Conservation (phyloP, 2,329 filamentous ascomycete species). For the Hypoxylon sp. region DNA sequence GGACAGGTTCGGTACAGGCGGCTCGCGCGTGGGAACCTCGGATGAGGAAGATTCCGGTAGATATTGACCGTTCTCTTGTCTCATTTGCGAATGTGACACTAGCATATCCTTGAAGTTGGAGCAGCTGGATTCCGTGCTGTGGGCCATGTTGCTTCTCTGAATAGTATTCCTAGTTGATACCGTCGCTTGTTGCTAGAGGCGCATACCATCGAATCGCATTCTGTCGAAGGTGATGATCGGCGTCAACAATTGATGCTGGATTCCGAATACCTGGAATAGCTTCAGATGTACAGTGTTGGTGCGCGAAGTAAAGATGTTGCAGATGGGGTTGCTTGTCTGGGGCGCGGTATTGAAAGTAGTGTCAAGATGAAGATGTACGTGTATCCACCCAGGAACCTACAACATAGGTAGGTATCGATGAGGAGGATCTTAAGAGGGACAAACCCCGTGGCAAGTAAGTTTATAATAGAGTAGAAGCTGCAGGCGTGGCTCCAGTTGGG, state of each 20-base stretch:
- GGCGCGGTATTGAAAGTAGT: conserved; percentile 2
- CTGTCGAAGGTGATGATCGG: conserved; percentile 21
- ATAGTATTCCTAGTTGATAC: conserved; percentile 18
- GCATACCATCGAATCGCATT: conserved; percentile 36
- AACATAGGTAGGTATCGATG: conserved; percentile 6
- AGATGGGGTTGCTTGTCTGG: conserved; percentile 19
- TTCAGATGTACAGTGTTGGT: background rate
- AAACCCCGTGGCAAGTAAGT: background rate
- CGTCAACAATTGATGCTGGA: conserved; percentile 15
- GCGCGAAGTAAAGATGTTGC: conserved; percentile 16
- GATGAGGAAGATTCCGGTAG: conserved; percentile 37
- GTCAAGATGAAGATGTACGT: background rate
- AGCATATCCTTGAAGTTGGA: conserved; percentile 35
- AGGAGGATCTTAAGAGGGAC: background rate
- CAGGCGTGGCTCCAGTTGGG: conserved; percentile 6
- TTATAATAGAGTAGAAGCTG: conserved; percentile 12
- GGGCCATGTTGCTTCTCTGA: conserved; percentile 42
- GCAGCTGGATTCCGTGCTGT: conserved; percentile 36
- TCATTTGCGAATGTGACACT: conserved; percentile 37
- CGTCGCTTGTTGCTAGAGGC: conserved; percentile 31
- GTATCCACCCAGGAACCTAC: background rate
- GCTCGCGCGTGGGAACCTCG: conserved; percentile 38
- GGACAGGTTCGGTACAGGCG: conserved; percentile 48
- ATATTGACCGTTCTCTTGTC: conserved; percentile 35
- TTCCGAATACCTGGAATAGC: background rate